phyloP scores from a whole-genome alignment of 164 flowering plant species.

The Vitis rotundifolia region DNA sequence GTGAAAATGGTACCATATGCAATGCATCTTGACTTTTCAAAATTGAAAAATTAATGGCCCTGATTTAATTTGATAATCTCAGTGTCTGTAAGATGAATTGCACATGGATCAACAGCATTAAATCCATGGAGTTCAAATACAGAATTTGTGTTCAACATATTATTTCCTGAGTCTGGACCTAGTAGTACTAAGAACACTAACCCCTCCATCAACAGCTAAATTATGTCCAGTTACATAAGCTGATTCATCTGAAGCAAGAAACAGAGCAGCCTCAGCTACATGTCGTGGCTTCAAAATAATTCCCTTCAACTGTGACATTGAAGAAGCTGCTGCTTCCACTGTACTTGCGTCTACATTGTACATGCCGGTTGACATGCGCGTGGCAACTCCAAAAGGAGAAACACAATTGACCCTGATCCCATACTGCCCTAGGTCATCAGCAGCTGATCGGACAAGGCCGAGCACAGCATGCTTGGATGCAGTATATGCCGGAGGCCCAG shows the following conservation, averaged over 20 bases:
- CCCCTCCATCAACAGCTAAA: conserved; percentile 8
- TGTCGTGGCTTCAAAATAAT: background rate
- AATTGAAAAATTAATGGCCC: too few relatives aligned
- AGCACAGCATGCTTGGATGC: conserved; percentile 32
- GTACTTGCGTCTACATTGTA: too few relatives aligned
- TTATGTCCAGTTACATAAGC: conserved; percentile 8
- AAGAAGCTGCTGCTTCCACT: too few relatives aligned
- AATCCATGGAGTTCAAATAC: too few relatives aligned
- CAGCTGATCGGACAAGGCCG: conserved; percentile 21
- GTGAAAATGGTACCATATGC: too few relatives aligned
- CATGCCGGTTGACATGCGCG: background rate
- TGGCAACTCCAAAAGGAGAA: conserved; percentile 16
- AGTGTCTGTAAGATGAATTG: too few relatives aligned
- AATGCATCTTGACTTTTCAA: too few relatives aligned
- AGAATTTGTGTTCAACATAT: background rate
- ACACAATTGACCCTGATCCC: conserved; percentile 32
- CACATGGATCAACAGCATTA: too few relatives aligned
- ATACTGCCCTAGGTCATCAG: conserved; percentile 25
- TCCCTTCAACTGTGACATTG: too few relatives aligned
- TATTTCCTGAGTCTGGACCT: background rate
- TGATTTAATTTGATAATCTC: too few relatives aligned
- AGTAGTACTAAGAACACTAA: background rate
- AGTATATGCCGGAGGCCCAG: conserved; percentile 16
- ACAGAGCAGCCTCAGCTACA: background rate
- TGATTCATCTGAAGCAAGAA: conserved; percentile 11